Evolutionary conservation across 2,329 filamentous ascomycete species (phyloP).

Genomic region (Botrytis pseudocinerea): DNA sequence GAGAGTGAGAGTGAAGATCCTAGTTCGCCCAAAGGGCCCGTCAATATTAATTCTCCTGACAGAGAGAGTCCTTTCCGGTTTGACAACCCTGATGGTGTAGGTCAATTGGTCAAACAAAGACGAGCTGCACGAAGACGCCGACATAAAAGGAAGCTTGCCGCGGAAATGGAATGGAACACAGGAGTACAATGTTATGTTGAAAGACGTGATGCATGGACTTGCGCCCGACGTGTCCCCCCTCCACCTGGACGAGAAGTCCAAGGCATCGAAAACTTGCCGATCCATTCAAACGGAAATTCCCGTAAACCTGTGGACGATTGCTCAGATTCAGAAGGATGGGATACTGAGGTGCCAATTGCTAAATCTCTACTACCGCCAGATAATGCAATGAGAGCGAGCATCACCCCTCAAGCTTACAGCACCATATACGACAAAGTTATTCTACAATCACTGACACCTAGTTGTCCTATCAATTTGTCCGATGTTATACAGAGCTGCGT

Average conservation of each 20-base stretch:
- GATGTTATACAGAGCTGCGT: conserved; percentile 82
- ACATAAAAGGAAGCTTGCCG: conserved; percentile 52
- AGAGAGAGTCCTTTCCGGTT: conserved; percentile 42
- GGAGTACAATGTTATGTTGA: conserved; percentile 79
- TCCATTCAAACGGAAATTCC: conserved; percentile 38
- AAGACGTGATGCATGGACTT: conserved; percentile 81
- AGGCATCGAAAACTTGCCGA: conserved; percentile 33
- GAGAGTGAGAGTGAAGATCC: conserved; percentile 36
- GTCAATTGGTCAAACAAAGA: conserved; percentile 33
- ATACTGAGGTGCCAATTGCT: conserved; percentile 62
- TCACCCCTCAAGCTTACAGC: conserved; percentile 71
- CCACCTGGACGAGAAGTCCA: conserved; percentile 44
- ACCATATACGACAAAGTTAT: conserved; percentile 91
- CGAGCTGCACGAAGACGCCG: conserved; percentile 44
- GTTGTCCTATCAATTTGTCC: conserved; percentile 81
- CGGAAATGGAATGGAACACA: conserved; percentile 75
- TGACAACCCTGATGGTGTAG: conserved; percentile 45
- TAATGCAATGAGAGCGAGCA: conserved; percentile 76
- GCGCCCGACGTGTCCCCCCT: conserved; percentile 58
- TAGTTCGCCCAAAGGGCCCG: conserved; percentile 23
- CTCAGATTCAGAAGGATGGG: conserved; percentile 33
- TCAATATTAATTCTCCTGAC: conserved; percentile 25
- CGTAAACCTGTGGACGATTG: conserved; percentile 32
- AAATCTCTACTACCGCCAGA: conserved; percentile 69
- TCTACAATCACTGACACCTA: conserved; percentile 74